A percentile compares a stretch with the other conserved stretches of the same genome.
Evolutionary conservation across 345 rosid genomes (phyloP).

Genomic region (Erodium maritimum): DNA sequence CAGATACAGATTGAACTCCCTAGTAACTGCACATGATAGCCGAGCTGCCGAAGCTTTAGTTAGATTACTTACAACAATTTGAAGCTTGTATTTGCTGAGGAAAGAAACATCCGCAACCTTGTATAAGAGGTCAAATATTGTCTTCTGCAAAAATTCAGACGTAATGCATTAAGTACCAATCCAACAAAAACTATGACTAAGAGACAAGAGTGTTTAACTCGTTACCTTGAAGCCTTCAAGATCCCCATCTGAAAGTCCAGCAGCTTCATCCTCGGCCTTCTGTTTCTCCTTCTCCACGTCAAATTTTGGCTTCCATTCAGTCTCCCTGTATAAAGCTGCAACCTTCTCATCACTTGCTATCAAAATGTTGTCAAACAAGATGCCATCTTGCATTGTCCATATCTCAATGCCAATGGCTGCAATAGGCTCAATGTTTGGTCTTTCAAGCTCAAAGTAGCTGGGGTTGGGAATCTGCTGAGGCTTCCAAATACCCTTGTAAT

Average conservation of each 20-base stretch:
- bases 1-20: not conserved
- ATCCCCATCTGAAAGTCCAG: constrained; percentile 29
- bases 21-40: too few species aligned
- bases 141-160: not conserved
- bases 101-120: not conserved
- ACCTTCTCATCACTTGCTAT: constrained; percentile 54
- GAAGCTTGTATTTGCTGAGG: not conserved
- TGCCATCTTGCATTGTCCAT: constrained; percentile 93
- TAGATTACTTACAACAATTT: not conserved
- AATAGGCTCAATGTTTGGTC: constrained; percentile 61
- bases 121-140: not conserved
- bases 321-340: constrained; percentile 36
- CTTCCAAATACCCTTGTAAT: constrained; percentile 82
- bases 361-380: constrained; percentile 67
- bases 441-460: constrained; percentile 57
- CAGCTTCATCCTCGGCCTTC: constrained; percentile 60
- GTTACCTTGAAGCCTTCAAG: constrained; percentile 40
- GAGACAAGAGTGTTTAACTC: not conserved
- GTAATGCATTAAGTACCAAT: not conserved
- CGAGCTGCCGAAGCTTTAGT: too few species aligned
- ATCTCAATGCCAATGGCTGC: constrained; percentile 83
- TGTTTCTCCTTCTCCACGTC: constrained; percentile 61
- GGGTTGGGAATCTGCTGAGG: constrained; percentile 77
- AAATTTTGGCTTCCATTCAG: constrained; percentile 59
- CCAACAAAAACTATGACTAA: not conserved